Evolutionary conservation across 192 early-diverging fungal genomes (phyloP).

Genomic region (Gryganskiella cystojenkinii): DNA sequence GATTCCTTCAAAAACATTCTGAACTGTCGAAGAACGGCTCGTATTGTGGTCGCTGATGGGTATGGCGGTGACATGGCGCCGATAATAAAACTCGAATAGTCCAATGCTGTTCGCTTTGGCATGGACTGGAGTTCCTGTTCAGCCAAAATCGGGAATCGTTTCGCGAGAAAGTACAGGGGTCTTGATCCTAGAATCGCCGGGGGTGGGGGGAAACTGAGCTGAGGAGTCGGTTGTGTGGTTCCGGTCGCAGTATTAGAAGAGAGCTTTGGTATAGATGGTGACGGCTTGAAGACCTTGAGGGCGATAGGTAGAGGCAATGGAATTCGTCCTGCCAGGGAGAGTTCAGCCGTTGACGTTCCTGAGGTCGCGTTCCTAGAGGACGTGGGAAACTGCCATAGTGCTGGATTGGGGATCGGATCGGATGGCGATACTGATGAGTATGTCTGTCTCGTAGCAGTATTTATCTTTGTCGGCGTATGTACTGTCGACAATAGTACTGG

Average conservation of each 20-base stretch:
- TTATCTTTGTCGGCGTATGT: too few relatives aligned
- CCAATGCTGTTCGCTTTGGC: conserved; percentile 30
- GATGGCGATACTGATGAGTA: too few relatives aligned
- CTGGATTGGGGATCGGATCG: too few relatives aligned
- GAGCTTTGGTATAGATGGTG: not conserved
- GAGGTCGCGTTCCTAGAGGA: not conserved
- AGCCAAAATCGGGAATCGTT: conserved; percentile 35
- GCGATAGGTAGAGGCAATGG: conserved; percentile 39
- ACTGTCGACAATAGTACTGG: too few relatives aligned
- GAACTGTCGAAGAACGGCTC: conserved; percentile 43
- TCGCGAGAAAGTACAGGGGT: conserved; percentile 41
- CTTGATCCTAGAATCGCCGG: conserved; percentile 43
- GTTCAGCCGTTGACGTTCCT: not conserved
- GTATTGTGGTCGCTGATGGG: conserved; percentile 33
- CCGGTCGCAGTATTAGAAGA: not conserved
- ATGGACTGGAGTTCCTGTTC: conserved; percentile 37
- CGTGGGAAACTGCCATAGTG: conserved; percentile 18
- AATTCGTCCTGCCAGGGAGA: not conserved
- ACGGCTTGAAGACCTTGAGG: conserved; percentile 11
- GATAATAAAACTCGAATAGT: conserved; percentile 47
- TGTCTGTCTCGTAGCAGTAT: too few relatives aligned
- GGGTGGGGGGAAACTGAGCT: conserved; percentile 20
- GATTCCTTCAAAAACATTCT: conserved; percentile 46
- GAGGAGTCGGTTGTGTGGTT: not conserved
- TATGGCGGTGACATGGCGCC: conserved; percentile 38